phyloP scores from a whole-genome alignment of 805 yeast species.

The Hanseniaspora lindneri region DNA sequence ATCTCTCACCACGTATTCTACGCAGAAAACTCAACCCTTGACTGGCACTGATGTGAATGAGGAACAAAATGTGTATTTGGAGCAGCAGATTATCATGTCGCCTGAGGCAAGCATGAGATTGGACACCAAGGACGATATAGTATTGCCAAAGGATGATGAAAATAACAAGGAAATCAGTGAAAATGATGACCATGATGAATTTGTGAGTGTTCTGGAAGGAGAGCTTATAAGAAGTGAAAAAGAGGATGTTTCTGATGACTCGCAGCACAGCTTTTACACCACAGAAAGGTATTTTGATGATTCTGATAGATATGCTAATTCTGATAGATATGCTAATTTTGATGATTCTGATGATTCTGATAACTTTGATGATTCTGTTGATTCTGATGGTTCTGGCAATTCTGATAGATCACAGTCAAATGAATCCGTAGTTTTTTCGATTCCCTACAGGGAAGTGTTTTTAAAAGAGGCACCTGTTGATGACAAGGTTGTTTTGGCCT shows the following conservation, averaged over 20 bases:
- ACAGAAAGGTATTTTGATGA: not conserved
- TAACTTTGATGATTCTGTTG: too few species aligned
- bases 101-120: not conserved
- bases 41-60: not conserved
- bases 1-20: too few species aligned
- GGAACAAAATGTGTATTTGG: not conserved
- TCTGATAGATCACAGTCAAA: too few species aligned
- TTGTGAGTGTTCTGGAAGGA: not conserved
- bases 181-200: not conserved
- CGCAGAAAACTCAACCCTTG: slow-evolving; percentile 8
- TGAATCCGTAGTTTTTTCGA: too few species aligned
- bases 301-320: not conserved
- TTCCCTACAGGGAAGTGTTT: not conserved
- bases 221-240: not conserved
- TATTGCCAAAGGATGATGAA: not conserved
- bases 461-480: not conserved
- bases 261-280: too few species aligned
- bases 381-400: too few species aligned
- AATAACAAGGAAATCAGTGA: not conserved
- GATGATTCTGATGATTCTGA: too few species aligned
- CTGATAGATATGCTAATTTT: not conserved
- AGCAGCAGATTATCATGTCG: slow-evolving; percentile 10
- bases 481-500: not conserved
- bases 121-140: not conserved
- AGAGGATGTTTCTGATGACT: not conserved